These are phyloP conservation scores for Lepidium africanum DNA, from an alignment of 345 rosid genomes.

Conservation along the genomic window DNA sequence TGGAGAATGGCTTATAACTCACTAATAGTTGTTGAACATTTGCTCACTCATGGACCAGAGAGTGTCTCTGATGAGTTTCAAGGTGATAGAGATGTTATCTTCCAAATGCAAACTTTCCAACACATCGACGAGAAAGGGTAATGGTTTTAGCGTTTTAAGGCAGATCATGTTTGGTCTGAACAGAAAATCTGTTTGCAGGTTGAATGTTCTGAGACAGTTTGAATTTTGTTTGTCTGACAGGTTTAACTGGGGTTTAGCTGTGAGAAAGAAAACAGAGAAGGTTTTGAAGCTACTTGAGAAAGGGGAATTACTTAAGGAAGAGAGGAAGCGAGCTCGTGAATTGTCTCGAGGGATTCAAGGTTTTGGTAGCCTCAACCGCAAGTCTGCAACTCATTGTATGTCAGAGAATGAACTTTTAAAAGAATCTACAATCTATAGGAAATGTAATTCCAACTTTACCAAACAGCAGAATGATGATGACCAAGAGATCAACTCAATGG, in stretches of 20 bases:
- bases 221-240: conserved; percentile 28
- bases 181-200: not conserved
- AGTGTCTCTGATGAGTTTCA: conserved; percentile 78
- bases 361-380: conserved; percentile 65
- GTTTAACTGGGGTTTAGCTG: conserved; percentile 86
- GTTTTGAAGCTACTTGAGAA: conserved; percentile 57
- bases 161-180: not conserved
- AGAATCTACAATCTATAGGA: conserved; percentile 37
- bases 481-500: conserved; percentile 30
- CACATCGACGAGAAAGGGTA: conserved; percentile 79
- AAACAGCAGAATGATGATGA: conserved; percentile 26
- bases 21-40: conserved; percentile 62
- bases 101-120: conserved; percentile 53
- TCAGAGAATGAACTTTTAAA: conserved; percentile 32
- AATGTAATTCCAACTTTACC: conserved; percentile 46
- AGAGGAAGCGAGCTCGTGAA: conserved; percentile 71
- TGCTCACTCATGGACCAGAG: conserved; percentile 93
- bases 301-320: conserved; percentile 60
- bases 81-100: conserved; percentile 43
- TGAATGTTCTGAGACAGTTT: not conserved
- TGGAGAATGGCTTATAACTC: conserved; percentile 82
- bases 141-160: not conserved
- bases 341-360: conserved; percentile 78
- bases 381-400: conserved; percentile 20
- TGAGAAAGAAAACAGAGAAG: conserved; percentile 69